phyloP scores from a whole-genome alignment of 148 eudicot genomes.

The Rhododendron ovatum region DNA sequence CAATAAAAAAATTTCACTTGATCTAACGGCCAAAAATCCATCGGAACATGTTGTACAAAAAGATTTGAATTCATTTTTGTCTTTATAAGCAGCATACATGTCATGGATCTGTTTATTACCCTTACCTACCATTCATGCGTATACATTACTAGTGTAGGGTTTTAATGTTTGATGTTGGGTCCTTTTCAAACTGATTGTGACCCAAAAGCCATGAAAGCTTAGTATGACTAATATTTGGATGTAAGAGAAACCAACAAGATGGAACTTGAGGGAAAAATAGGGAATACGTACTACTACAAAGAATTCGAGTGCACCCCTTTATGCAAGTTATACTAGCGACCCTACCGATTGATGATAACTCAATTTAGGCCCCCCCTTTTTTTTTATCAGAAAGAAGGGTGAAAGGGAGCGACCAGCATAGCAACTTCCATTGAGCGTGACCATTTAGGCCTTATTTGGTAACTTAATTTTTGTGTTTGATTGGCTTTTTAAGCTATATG shows the following conservation, averaged over 20 bases:
- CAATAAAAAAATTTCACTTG: not conserved
- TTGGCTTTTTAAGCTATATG: not conserved
- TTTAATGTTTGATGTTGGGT: slow-evolving; percentile 12
- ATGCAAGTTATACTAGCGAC: not conserved
- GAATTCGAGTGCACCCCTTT: not conserved
- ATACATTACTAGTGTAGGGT: not conserved
- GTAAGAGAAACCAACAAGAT: not conserved
- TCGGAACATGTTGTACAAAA: not conserved
- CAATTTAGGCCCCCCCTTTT: no score
- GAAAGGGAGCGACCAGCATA: no score
- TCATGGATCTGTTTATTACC: slow-evolving; percentile 13
- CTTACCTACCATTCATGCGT: slow-evolving; percentile 18
- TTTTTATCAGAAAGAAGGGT: no score
- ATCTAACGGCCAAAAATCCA: not conserved
- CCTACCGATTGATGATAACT: not conserved
- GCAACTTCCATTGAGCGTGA: no score
- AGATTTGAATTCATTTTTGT: not conserved
- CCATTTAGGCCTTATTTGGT: not conserved
- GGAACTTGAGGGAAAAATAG: not conserved
- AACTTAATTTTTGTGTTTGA: not conserved
- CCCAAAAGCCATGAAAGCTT: slow-evolving; percentile 16
- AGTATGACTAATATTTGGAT: not conserved
- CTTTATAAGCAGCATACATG: not conserved
- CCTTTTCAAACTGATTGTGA: slow-evolving; percentile 14
- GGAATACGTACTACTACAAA: not conserved